Percentiles rank a stretch among this genome's conserved stretches.
These are phyloP conservation scores for Dittrichia graveolens DNA, from an alignment of 129 eudicot species.

Conservation along the genomic window DNA sequence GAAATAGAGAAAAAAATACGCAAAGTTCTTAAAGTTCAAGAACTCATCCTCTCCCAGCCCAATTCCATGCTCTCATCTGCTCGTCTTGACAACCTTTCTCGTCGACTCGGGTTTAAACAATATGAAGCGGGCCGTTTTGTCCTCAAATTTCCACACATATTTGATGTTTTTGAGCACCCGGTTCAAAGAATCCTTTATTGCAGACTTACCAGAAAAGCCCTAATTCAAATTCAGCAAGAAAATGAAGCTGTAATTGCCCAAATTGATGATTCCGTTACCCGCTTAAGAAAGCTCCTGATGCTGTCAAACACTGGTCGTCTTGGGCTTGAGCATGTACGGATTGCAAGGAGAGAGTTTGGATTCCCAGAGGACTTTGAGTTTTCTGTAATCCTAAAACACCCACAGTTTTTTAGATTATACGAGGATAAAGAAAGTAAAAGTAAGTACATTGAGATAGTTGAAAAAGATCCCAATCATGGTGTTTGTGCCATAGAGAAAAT, in stretches of 20 bases:
- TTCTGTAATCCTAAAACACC: constrained; percentile 68
- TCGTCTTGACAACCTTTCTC: constrained; percentile 71
- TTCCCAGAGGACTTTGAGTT: constrained; percentile 86
- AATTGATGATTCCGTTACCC: constrained; percentile 58
- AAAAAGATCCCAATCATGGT: constrained; percentile 44
- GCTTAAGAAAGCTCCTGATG: constrained; percentile 74
- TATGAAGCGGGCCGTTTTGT: constrained; percentile 68
- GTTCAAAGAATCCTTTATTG: constrained; percentile 88
- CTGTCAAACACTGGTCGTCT: constrained; percentile 71
- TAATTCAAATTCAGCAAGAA: constrained; percentile 69
- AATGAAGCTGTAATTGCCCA: constrained; percentile 68
- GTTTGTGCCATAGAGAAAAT: constrained; percentile 63
- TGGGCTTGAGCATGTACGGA: constrained; percentile 71
- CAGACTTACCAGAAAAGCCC: constrained; percentile 69
- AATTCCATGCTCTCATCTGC: constrained; percentile 63
- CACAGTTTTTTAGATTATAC: constrained; percentile 69
- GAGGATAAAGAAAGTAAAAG: constrained; percentile 72
- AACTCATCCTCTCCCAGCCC: constrained; percentile 71
- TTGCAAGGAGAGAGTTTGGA: constrained; percentile 79
- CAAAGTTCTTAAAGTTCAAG: constrained; percentile 76
- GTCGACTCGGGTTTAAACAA: constrained; percentile 71
- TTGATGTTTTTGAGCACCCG: constrained; percentile 89
- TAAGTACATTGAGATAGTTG: constrained; percentile 74
- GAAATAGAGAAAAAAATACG: constrained; percentile 85
- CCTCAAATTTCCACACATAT: constrained; percentile 85